phyloP scores from a whole-genome alignment of 202 grass and related monocot genomes.

The Panicum hallii region DNA sequence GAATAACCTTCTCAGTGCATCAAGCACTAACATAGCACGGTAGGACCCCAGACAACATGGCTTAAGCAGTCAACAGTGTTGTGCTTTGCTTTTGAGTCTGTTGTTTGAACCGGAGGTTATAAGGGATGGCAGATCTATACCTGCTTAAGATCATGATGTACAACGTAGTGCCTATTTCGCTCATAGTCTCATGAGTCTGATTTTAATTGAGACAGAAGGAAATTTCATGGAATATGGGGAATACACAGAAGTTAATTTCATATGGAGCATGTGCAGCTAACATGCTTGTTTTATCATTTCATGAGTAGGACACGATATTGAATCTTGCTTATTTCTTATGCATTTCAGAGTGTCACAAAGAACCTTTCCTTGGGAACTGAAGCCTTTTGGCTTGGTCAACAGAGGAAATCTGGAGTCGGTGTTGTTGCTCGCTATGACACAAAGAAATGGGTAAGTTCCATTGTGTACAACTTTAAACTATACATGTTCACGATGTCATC shows the following conservation, averaged over 20 bases:
- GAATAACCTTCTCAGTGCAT: neutral
- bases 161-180: neutral
- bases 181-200: neutral
- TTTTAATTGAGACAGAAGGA: conserved; percentile 9
- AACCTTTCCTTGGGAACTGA: conserved; percentile 84
- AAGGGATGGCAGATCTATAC: neutral
- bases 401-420: conserved; percentile 72
- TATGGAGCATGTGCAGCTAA: neutral
- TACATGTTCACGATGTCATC: conserved; percentile 14
- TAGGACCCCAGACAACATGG: neutral
- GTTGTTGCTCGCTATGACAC: conserved; percentile 82
- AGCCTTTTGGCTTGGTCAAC: conserved; percentile 70
- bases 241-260: conserved; percentile 4
- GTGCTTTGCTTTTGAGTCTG: neutral
- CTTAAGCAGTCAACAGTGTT: neutral
- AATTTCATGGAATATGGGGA: neutral
- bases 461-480: conserved; percentile 27
- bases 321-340: conserved; percentile 1
- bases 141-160: neutral
- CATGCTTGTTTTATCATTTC: neutral
- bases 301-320: neutral
- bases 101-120: conserved; percentile 8
- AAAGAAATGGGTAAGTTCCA: conserved; percentile 62
- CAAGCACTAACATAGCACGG: neutral
- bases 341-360: conserved; percentile 79